Evolutionary conservation across 306 rosid species (phyloP).

Genomic region (cucumber (Cucumis sativus)): Cucumber_9930_V3 NC_026658.2:13989501-13990000

Average conservation of each 20-base stretch:
- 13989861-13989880: conserved; percentile 43
- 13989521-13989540: neutral
- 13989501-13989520: conserved; percentile 15
- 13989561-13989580: neutral
- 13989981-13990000: conserved; percentile 22
- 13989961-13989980: conserved; percentile 21
- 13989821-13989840: neutral
- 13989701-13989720: neutral
- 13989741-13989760: conserved; percentile 11
- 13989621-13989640: conserved; percentile 21
- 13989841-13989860: conserved; percentile 25
- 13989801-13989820: conserved; percentile 14
- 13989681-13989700: conserved; percentile 18
- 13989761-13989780: neutral
- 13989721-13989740: conserved; percentile 29
- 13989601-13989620: conserved; percentile 21
- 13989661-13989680: neutral
- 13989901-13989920: conserved; percentile 4
- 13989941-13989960: conserved; percentile 7
- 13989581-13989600: neutral
- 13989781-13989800: conserved; percentile 1
- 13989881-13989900: conserved; percentile 51
- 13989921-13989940: neutral
- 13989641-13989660: conserved; percentile 12
- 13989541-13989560: neutral